Conservation (phyloP, 2,329 filamentous ascomycete species). For the Diaporthe humulicola region DNA sequence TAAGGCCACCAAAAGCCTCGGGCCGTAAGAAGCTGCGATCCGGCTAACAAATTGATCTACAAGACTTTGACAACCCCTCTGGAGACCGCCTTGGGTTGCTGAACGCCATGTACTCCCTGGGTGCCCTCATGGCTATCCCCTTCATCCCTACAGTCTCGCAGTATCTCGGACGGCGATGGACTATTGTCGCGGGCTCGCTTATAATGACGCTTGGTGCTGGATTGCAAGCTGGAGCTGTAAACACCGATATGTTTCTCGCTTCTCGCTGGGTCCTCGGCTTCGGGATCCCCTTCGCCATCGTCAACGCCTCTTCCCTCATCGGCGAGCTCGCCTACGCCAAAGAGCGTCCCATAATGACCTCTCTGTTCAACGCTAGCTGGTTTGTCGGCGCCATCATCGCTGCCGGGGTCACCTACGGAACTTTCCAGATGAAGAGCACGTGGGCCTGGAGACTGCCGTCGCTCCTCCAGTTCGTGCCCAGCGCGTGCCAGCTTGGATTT, state of each 20-base stretch:
- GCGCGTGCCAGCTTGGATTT: constrained; percentile 45
- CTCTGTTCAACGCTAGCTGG: constrained; percentile 49
- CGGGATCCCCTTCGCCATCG: constrained; percentile 52
- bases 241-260: constrained; percentile 50
- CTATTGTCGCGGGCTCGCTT: constrained; percentile 50
- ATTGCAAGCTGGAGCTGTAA: constrained; percentile 42
- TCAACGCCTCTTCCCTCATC: constrained; percentile 51
- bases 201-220: constrained; percentile 53
- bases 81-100: constrained; percentile 55
- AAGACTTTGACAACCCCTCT: constrained; percentile 54
- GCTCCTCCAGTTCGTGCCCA: constrained; percentile 47
- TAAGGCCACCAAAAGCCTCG: constrained; percentile 39
- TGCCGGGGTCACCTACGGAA: constrained; percentile 52
- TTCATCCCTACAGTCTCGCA: constrained; percentile 55
- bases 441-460: constrained; percentile 53
- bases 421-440: constrained; percentile 50
- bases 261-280: constrained; percentile 51
- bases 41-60: constrained; percentile 43
- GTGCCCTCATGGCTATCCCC: constrained; percentile 57
- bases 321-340: constrained; percentile 53
- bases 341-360: constrained; percentile 49
- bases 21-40: neutral
- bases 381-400: constrained; percentile 52
- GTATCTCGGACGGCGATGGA: constrained; percentile 53
- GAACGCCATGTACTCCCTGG: constrained; percentile 58